Base-by-base conservation (phyloP, 129 eudicot species). In the Chrysanthemum lavandulifolium region DNA sequence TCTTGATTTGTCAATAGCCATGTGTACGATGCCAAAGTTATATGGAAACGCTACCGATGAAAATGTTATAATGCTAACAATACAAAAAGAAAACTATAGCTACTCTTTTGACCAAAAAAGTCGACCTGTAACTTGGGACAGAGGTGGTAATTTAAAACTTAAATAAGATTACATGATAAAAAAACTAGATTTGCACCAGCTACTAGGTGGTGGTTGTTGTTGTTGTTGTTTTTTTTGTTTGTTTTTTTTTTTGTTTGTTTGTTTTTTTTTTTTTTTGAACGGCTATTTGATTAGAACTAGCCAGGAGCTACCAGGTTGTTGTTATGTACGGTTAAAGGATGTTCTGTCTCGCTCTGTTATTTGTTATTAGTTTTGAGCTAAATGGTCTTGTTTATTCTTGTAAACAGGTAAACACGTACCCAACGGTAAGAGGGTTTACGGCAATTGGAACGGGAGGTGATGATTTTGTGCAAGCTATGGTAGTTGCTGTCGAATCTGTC, bases 361-460 rank as follows among this genome's bases (percentile, higher is more conserved):
- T 43, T 53, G 68, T 67, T 68, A 12, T 21, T 16, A 48, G 65
- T 56, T 67, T 7, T 51, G 67, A 10, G 23, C 45, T 79, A 70
- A 65, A 71, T 54, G 29, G 43, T 61, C 10, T 72, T 36, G 67
- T 65, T 10, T 13, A 13, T 65, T 54, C 56, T 29, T 63, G 50
- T 47, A 1, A 36, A 55, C 73, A 93, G 98, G 97, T 93, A 66
- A 89, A 93, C 71, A 78, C 87, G 0, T 93, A 93, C 80, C 98
- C 98, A 57, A 94, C 93, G 6, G 96, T 80, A 51, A 86, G 98
- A 88, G 97, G 92, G 54, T 94, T 94, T 77, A 94, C 98, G 5
- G 98, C 98, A 36, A 94, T 94, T 77, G 98, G 98, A 58, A 89
- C 96, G 2, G 97, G 98, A 54, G 97, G 98, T 49, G 96, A 90